Evolutionary conservation across 768 basidiomycete genomes (phyloP).

Genomic region (Xerocomellus chrysenteron): DNA sequence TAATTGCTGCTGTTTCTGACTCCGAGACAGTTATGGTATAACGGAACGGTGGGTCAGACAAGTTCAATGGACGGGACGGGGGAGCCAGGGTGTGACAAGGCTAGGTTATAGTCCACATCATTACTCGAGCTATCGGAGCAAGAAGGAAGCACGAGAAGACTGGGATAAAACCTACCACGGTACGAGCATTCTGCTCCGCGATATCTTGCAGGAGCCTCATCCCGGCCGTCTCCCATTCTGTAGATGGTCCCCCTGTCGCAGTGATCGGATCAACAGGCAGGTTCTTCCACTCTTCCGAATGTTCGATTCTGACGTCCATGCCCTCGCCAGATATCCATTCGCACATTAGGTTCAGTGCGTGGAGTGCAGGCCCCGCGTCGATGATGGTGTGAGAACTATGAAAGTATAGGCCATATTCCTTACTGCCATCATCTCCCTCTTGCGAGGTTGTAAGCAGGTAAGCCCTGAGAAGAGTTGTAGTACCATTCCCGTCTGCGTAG

Average conservation of each 20-base stretch:
- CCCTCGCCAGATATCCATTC: conserved; percentile 22
- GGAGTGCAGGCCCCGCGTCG: conserved; percentile 22
- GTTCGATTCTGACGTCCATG: conserved; percentile 7
- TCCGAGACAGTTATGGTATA: background rate
- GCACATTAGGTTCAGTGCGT: conserved; percentile 22
- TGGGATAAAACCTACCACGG: conserved; percentile 5
- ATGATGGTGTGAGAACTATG: conserved; percentile 23
- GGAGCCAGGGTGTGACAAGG: conserved; percentile 9
- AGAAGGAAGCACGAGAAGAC: too few relatives aligned
- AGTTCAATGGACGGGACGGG: conserved; percentile 4
- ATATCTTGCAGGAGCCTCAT: conserved; percentile 14
- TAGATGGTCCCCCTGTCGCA: conserved; percentile 22
- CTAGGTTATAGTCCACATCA: background rate
- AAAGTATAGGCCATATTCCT: conserved; percentile 23
- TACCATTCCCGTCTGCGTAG: conserved; percentile 8
- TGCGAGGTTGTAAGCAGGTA: conserved; percentile 14
- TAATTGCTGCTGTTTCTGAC: conserved; percentile 10
- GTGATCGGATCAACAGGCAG: conserved; percentile 26
- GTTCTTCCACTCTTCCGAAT: conserved; percentile 24
- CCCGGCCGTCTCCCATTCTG: conserved; percentile 19
- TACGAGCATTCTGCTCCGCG: background rate
- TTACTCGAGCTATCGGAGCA: background rate
- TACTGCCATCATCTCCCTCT: background rate
- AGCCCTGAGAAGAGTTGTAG: background rate
- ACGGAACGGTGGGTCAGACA: conserved; percentile 8